Percentiles rank a stretch among this genome's conserved stretches.
Conservation (phyloP, 495 filamentous ascomycete genomes). For the Talaromyces nanjingensis region DNA sequence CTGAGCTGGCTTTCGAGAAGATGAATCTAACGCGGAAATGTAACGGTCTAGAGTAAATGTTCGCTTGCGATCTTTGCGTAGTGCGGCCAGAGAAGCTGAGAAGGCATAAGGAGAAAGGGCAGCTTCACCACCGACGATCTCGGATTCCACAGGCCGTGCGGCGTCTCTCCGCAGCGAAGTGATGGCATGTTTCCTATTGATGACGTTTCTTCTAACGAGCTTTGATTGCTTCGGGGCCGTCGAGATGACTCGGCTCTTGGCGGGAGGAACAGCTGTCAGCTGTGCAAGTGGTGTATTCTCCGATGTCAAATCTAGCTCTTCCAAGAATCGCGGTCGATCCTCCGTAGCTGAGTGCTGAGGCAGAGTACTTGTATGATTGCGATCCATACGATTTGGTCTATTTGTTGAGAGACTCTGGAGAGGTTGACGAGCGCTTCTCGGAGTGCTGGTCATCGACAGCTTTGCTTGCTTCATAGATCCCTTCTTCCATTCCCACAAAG, state of each 20-base stretch:
- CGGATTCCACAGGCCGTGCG: constrained; percentile 33
- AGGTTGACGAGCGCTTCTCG: constrained; percentile 17
- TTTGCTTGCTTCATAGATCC: constrained; percentile 53
- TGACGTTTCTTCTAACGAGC: constrained; percentile 28
- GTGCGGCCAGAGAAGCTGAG: constrained; percentile 19
- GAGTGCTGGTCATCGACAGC: constrained; percentile 18
- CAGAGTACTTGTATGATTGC: neutral
- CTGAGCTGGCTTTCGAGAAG: constrained; percentile 12
- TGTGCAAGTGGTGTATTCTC: neutral
- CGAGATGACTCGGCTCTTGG: neutral
- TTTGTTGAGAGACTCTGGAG: constrained; percentile 16
- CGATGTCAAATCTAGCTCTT: neutral
- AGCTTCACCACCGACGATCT: constrained; percentile 20
- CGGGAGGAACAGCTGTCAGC: neutral
- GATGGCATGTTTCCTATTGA: constrained; percentile 28
- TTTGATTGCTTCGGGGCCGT: constrained; percentile 8
- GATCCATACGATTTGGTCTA: neutral
- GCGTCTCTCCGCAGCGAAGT: constrained; percentile 27
- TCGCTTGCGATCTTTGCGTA: constrained; percentile 21
- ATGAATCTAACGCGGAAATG: constrained; percentile 17
- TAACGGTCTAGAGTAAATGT: constrained; percentile 34
- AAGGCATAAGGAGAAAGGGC: constrained; percentile 17
- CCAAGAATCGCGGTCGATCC: neutral
- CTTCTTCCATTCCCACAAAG: constrained; percentile 67
- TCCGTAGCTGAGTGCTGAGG: neutral